Base-by-base conservation (phyloP, 2,329 filamentous ascomycete genomes). In the Colletotrichum euphorbiae region DNA sequence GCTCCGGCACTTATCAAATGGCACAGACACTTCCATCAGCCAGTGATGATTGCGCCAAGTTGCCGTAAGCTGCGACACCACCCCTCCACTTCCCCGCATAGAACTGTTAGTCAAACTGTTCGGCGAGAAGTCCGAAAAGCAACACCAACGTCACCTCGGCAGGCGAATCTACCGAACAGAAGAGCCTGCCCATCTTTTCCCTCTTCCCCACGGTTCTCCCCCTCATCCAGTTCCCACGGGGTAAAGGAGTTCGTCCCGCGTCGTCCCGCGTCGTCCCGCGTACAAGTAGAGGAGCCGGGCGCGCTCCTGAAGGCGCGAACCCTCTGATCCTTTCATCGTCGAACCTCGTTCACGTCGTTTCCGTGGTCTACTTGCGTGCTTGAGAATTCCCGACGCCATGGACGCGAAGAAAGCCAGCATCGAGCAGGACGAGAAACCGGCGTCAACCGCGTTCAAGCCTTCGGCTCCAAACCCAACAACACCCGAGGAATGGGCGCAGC, bases 401-500 rank as follows among this genome's bases (percentile, higher is more conserved):
- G 61, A 66, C 9, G 24, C 33, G 12, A 69, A 42, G 12, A 69
- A 66, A 19, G 31, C 42, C 15, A 69, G 42, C 48, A 43, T 69
- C 6, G 66, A 69, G 40, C 66, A 69, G 48, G 48, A 66, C 19
- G 66, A 66, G 42, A 65, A 65, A 17, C n/a, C 46, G 13, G 33
- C 33, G 21, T 21, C 12, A 7, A 58, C 42, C 42, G 38, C 17
- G 15, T 4, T 55, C 38, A 66, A 55, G 21, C 66, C 61, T 17
- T 60, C 66, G 33, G 66, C 66, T 3, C 54, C 54, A 9, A 56
- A 59, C 31, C 54, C 66, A 6, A 69, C 61, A 11, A 69, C 61
- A 11, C 66, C 66, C 3, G 54, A 48, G 31, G 66, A 69, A 60
- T 69, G 66, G 66, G 62, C 54, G n/a, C 46, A 51, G 24, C 62